Conservation (phyloP, 2,329 filamentous ascomycete genomes). For the Paecilomyces formosus region DNA sequence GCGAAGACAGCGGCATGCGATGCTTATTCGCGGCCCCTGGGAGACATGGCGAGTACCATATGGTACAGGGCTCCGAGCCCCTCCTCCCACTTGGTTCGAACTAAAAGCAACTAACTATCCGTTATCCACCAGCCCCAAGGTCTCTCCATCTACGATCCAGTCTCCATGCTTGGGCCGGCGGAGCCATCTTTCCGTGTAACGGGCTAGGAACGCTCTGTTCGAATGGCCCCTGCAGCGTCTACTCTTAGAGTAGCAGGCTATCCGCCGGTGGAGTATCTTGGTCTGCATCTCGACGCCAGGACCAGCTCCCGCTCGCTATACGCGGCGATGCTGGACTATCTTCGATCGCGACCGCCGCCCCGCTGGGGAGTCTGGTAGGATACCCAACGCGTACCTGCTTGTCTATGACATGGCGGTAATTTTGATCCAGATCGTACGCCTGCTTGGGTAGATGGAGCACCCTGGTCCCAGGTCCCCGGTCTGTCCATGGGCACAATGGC, state of each 20-base stretch:
- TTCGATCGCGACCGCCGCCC: neutral
- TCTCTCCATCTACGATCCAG: neutral
- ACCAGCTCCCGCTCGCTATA: neutral
- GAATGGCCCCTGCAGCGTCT: neutral
- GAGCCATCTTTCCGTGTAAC: neutral
- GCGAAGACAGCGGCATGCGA: neutral
- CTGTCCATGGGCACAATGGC: neutral
- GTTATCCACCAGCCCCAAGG: neutral
- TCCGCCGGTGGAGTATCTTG: neutral
- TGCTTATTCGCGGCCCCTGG: neutral
- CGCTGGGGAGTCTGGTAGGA: neutral
- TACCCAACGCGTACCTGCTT: neutral
- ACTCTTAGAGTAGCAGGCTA: neutral
- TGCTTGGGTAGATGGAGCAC: neutral
- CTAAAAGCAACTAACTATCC: neutral
- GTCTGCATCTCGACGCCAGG: neutral
- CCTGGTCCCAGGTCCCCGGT: neutral
- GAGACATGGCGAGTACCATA: neutral
- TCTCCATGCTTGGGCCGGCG: neutral
- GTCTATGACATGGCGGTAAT: neutral
- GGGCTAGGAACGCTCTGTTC: neutral
- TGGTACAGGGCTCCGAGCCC: neutral
- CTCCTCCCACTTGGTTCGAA: neutral
- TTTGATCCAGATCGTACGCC: neutral
- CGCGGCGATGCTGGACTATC: neutral